Conservation (phyloP, 495 filamentous ascomycete genomes). For the Hypoxylon perforatum region DNA sequence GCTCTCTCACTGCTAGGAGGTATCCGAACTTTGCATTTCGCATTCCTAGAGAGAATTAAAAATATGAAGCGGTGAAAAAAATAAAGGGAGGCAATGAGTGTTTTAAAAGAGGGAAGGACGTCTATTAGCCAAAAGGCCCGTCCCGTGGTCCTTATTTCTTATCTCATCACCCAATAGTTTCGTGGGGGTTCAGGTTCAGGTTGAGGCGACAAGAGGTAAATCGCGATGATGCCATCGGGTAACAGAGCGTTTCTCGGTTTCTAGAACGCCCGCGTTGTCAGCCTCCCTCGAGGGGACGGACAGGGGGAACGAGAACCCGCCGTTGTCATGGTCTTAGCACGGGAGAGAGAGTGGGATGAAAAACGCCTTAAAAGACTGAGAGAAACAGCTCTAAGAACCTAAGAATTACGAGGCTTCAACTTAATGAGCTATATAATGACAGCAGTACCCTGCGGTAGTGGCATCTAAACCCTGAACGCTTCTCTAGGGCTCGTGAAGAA, state of each 20-base stretch:
- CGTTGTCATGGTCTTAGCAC: constrained; percentile 30
- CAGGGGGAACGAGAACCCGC: constrained; percentile 4
- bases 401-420: constrained; percentile 4
- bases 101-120: neutral
- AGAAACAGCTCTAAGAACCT: neutral
- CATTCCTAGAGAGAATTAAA: neutral
- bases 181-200: constrained; percentile 37
- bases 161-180: constrained; percentile 33
- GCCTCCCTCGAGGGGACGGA: constrained; percentile 4
- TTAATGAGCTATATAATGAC: neutral
- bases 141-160: constrained; percentile 31
- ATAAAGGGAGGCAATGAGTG: neutral
- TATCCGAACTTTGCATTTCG: constrained; percentile 13
- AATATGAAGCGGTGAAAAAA: neutral
- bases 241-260: constrained; percentile 21
- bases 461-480: neutral
- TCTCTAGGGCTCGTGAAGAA: neutral
- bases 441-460: constrained; percentile 2
- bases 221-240: constrained; percentile 38
- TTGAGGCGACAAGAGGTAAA: neutral
- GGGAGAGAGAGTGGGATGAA: constrained; percentile 31
- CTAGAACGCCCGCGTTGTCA: constrained; percentile 22
- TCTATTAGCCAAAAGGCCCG: constrained; percentile 29
- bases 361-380: neutral
- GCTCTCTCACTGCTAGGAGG: neutral